Evolutionary conservation across 2,329 filamentous ascomycete species (phyloP).

Genomic region (Apiospora marii): DNA sequence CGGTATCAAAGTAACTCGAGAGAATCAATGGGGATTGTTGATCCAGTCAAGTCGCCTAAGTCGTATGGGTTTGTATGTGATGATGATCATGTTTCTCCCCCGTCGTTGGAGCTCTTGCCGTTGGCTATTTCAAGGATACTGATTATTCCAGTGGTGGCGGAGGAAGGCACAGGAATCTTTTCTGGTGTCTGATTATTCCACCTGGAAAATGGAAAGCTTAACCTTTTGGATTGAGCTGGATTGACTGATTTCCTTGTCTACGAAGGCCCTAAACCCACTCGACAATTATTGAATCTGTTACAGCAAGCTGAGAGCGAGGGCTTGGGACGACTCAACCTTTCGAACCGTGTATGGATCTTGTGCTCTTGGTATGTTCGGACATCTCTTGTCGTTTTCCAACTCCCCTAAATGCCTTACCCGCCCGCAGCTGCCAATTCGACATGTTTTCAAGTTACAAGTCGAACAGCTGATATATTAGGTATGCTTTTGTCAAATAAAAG

Average conservation of each 20-base stretch:
- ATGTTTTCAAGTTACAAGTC: not conserved
- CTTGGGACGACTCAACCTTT: conserved; percentile 10
- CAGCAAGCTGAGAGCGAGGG: not conserved
- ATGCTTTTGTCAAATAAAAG: not conserved
- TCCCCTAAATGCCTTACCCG: not conserved
- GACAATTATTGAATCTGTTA: not conserved
- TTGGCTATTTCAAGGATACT: not conserved
- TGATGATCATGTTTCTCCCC: not conserved
- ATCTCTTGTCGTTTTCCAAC: not conserved
- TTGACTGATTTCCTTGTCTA: not conserved
- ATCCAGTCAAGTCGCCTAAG: not conserved
- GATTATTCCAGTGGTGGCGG: not conserved
- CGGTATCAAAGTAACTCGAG: not conserved
- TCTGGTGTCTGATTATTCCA: not conserved
- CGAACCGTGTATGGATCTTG: not conserved
- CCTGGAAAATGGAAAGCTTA: conserved; percentile 8
- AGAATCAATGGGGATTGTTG: not conserved
- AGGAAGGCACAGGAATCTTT: not conserved
- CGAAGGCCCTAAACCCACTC: not conserved
- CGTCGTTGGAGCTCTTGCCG: not conserved
- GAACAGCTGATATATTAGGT: not conserved
- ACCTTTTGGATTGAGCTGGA: not conserved
- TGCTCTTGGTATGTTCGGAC: not conserved
- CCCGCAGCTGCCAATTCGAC: not conserved
- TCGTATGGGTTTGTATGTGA: not conserved